Evolutionary conservation across 495 filamentous ascomycete species (phyloP).

Genomic region (Neurospora discreta): DNA sequence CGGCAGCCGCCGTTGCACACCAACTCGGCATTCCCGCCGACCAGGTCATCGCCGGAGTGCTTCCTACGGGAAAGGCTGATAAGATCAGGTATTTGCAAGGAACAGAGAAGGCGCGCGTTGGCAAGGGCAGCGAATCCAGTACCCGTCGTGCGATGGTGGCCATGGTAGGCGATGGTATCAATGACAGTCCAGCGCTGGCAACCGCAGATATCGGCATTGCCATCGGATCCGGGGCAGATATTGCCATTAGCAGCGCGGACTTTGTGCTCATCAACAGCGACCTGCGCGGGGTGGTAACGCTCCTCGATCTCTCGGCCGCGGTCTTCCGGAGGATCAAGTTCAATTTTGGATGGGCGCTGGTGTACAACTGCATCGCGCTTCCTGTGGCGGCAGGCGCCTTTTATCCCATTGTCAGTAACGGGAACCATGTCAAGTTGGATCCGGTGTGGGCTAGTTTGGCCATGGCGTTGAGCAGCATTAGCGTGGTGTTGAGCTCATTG

Average conservation of each 20-base stretch:
- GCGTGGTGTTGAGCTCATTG: constrained; percentile 64
- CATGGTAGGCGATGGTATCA: constrained; percentile 77
- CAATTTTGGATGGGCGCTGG: constrained; percentile 83
- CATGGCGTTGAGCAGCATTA: constrained; percentile 79
- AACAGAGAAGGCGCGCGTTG: constrained; percentile 30
- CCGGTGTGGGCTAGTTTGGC: constrained; percentile 80
- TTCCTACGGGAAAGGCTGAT: constrained; percentile 76
- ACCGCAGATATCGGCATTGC: constrained; percentile 76
- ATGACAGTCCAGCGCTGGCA: constrained; percentile 74
- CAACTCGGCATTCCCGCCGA: constrained; percentile 61
- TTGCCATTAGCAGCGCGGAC: constrained; percentile 69
- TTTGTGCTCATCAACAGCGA: constrained; percentile 78
- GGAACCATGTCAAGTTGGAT: constrained; percentile 46
- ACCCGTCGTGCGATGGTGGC: constrained; percentile 30
- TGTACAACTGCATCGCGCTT: constrained; percentile 72
- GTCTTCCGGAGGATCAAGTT: constrained; percentile 73
- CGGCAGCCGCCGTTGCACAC: constrained; percentile 64
- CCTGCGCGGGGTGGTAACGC: constrained; percentile 55
- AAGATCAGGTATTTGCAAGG: constrained; percentile 73
- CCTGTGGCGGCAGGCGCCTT: constrained; percentile 76
- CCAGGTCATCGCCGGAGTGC: constrained; percentile 78
- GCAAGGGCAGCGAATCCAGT: constrained; percentile 12
- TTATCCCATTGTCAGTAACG: constrained; percentile 52
- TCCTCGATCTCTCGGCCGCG: constrained; percentile 56
- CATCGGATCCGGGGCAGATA: constrained; percentile 72